Conservation (phyloP, 2,329 filamentous ascomycete species). For the Cryoendolithus antarcticus region DNA sequence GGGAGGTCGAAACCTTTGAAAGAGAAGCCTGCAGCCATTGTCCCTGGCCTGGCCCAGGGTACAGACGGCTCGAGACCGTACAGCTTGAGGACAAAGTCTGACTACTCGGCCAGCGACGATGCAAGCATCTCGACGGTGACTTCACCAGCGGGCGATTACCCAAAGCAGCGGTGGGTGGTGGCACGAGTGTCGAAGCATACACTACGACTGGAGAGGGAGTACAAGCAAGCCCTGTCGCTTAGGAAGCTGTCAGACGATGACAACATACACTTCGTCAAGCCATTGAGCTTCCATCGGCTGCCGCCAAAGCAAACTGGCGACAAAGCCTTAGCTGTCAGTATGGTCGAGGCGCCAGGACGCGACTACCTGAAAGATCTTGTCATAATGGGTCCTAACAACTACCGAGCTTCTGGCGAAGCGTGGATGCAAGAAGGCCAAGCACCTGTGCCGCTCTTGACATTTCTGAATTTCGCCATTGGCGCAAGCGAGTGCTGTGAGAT, state of each 20-base stretch:
- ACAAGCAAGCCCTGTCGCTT: conserved; percentile 58
- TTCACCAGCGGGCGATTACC: conserved; percentile 9
- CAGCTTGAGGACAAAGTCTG: conserved; percentile 15
- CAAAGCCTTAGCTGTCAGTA: conserved; percentile 59
- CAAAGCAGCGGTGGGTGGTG: conserved; percentile 44
- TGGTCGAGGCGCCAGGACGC: conserved; percentile 65
- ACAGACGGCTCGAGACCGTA: conserved; percentile 9
- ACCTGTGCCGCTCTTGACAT: conserved; percentile 46
- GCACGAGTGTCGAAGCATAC: conserved; percentile 74
- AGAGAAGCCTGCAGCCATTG: no score
- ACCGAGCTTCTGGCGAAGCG: conserved; percentile 18
- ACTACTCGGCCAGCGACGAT: conserved; percentile 17
- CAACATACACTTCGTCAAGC: conserved; percentile 64
- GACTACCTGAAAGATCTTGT: conserved; percentile 62
- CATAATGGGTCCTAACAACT: conserved; percentile 57
- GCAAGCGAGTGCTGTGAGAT: conserved; percentile 77
- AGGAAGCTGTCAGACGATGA: conserved; percentile 31
- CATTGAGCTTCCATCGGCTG: conserved; percentile 66
- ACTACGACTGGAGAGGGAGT: conserved; percentile 74
- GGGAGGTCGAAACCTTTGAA: conserved; percentile 16
- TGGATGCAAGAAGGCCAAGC: conserved; percentile 7
- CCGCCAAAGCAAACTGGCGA: conserved; percentile 56
- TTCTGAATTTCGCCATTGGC: conserved; percentile 84
- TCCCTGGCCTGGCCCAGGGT: no score
- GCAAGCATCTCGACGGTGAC: neutral